Base-by-base conservation (phyloP, 129 eudicot genomes). In the Deinandra increscens region DNA sequence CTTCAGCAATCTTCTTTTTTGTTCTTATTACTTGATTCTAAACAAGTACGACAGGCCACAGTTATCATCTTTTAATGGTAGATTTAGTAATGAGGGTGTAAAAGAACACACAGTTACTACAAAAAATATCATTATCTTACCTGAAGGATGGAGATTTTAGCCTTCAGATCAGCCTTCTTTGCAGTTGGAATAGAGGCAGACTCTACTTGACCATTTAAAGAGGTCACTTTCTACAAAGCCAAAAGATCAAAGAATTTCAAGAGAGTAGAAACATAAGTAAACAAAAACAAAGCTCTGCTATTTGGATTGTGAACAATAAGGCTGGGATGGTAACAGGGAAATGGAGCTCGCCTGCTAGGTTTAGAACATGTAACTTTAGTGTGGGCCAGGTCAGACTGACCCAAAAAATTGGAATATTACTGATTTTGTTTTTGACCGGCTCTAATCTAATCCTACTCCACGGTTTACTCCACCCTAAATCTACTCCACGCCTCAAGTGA, bases 161-260 rank as follows among this genome's bases (percentile, higher is more conserved):
- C 76, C 77, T 88, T 87, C 12, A 93, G 89, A 64, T 87, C 95
- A 48, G 87, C 79, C 78, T 93, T 93, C 83, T 73, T 93, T 74
- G 92, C 90, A n/a, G 96, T 51, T 62, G 98, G 85, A 54, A 93
- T 93, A 8, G 87, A 55, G 20, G 95, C 92, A 5, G 90, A 79
- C 77, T 93, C 97, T 68, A 89, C 88, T 45, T 85, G 90, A 55
- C 95, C 86, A 71, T 84, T 93, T 33, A 93, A 83, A 41, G 84
- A 83, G 9, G 92, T 72, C 56, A 91, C 95, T 89, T 84, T 86
- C 97, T 89, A 36, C 48, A 29, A 68, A 9, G 59, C 19, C 7
- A 14, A 66, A 6, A 58, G 18, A 43, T 18, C 20, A 8, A 12
- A 31, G 12, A 20, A 72, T 7, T 19, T 18, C 37, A 9, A 72